Evolutionary conservation across 2,329 filamentous ascomycete genomes (phyloP), one percentile per base, ranked within the genome.

Genomic region (Neoarthrinium moseri): DNA sequence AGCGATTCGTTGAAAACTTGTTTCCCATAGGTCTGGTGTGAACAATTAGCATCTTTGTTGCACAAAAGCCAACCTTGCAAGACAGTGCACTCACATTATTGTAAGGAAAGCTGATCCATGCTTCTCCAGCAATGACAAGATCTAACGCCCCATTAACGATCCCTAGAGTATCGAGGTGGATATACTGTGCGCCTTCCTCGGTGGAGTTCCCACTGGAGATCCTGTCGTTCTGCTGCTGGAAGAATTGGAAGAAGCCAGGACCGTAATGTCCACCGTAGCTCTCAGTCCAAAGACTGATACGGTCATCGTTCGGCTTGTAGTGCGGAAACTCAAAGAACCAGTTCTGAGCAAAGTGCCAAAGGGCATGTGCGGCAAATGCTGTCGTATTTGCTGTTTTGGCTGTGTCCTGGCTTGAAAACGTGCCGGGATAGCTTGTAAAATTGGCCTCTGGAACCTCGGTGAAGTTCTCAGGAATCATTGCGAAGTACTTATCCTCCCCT

Each of bases 331-430:
- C 68, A 10, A 67, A 70, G 53, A 84, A 59, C 67, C 77, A 81
- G 6, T 67, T 72, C 57, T 83, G 78, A n/a, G 80, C 62, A 51
- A 84, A 82, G 55, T 84, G 77, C 81, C 81, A 84, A 4, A 78
- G 65, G 6, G 79, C 73, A 47, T 69, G 69, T n/a, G 76, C 77
- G 3, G 74, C 75, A 40, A 73, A 71, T 12, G 65, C 62, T 7
- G 73, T 75, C 1, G 71, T 75, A 46, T 75, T 74, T 11, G 74
- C 65, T 3, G 76, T 78, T 22, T 61, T 59, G 21, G 60, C 65
- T 3, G 55, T 48, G 45, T 78, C 70, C 12, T 73, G 66, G 41
- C 77, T 78, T 27, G 73, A 67, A 55, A 81, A 83, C 0, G 82
- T 86, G 22, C 82, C 82, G 13, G 67, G 58, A 3, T 63, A 60